Evolutionary conservation across 352 stramenopile species (phyloP), one percentile per base, ranked within the genome.

Genomic region (Phytophthora idaei): DNA sequence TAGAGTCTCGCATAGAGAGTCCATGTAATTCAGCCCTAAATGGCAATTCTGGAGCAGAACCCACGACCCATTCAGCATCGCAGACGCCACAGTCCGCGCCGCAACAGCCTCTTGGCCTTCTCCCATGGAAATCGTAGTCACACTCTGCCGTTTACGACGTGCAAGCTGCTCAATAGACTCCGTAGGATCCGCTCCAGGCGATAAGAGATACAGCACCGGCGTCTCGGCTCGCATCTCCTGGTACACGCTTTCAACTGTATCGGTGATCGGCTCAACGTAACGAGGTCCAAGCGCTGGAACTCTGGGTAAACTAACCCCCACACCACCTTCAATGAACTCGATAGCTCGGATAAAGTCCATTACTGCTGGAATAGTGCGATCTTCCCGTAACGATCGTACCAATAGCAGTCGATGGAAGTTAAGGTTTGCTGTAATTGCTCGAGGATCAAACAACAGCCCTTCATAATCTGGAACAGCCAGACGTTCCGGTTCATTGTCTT

Each of bases 11-110:
- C 84, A 83, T 28, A 94, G 56, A 1, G 65, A 57, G 28, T 90
- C 81, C 70, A 94, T 86, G 61, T 89, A 92, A 5, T 71, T 78
- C 0, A 94, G 59, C 0, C 81, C 85, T 1, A 94, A 52, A 53
- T 94, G 83, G 52, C 87, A 94, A 60, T 94, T 93, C 57, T 94
- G 87, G 0, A 94, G 77, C 5, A 93, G 65, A 29, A 94, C 80
- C 87, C 87, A 94, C 31, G 87, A 83, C 5, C 87, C 87, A 39
- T 93, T 91, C 21, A 90, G 59, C 75, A 86, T 88, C 1, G 80
- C 87, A 3, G 69, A 69, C 0, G 61, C 69, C 32, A 94, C 84
- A 0, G 85, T 81, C 31, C 81, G 78, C 5, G 76, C 61, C 2
- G 85, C 86, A 3, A 92, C 77, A 15, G 67, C 59, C 29, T 92